Base-by-base conservation (phyloP, 2,329 filamentous ascomycete genomes). In the Nemania sp. region DNA sequence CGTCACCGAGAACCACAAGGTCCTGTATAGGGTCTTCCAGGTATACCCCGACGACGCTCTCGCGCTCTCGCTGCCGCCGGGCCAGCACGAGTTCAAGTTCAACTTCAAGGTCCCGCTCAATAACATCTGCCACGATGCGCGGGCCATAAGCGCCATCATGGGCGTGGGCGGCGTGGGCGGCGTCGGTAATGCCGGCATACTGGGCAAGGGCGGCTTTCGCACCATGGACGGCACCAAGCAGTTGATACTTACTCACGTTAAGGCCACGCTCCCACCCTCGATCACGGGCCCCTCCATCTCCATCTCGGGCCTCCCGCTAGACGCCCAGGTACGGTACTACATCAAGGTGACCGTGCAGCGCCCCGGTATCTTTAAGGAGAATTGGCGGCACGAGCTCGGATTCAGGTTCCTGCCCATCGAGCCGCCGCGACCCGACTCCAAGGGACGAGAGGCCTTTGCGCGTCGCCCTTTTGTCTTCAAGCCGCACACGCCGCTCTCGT, bases 371-470 rank as follows among this genome's bases (percentile, higher is more conserved):
- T 91, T 96, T 76, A 94, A 94, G 72, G 92, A 97, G 77, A 97
- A 97, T 70, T 90, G 92, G 75, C 83, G 93, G 18, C 81, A 82
- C 65, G 79, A 84, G 64, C 71, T 82, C 37, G 86, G 87, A 37
- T 89, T 97, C 77, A 94, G 91, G 60, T 95, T 99, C 73, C 82
- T 97, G 39, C 95, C 95, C 4, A 94, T 98, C 67, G 95, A 99
- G 74, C 91, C 92, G 5, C 93, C 94, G 0, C 83, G 93, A 43
- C 86, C 87, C 0, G 79, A 83, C 4, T 78, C 81, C 47, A 83
- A 86, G 1, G 84, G 86, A 21, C 89, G 92, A 66, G 93, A 98
- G 75, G 88, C 90, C 2, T 99, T 91, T 76, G 95, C 93, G 2
- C 83, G 92, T 59, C 85, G 94, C 20, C 85, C 85, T 0, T 88